Conservation (phyloP, 208 protist genomes). For the Crithidia expoeki region DNA sequence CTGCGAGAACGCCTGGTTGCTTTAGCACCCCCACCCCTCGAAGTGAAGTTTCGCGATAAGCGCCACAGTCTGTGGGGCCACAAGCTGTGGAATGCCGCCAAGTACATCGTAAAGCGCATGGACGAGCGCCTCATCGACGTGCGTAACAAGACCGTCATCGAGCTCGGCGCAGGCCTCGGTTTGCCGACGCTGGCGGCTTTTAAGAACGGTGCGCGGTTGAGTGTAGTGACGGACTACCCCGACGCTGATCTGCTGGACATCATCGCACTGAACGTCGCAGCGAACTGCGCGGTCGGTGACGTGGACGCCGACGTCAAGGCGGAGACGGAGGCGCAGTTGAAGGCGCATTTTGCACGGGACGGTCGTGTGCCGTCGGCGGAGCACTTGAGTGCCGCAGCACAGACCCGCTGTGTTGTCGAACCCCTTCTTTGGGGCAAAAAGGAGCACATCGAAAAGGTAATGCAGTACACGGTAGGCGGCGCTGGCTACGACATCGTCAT, state of each 20-base stretch:
- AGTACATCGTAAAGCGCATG: constrained; percentile 90
- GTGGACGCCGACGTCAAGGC: constrained; percentile 51
- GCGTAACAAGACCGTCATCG: constrained; percentile 69
- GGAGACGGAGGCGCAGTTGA: constrained; percentile 18
- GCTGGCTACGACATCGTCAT: constrained; percentile 82
- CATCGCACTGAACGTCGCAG: constrained; percentile 70
- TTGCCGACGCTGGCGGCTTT: constrained; percentile 76
- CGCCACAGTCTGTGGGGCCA: constrained; percentile 90
- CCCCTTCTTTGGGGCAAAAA: constrained; percentile 86
- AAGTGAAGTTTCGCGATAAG: constrained; percentile 76
- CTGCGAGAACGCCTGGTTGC: constrained; percentile 26
- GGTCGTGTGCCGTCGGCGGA: constrained; percentile 12
- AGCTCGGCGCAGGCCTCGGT: constrained; percentile 88
- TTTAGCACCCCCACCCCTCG: constrained; percentile 35
- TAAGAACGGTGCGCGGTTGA: constrained; percentile 67
- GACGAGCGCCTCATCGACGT: constrained; percentile 76
- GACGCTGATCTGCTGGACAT: constrained; percentile 79
- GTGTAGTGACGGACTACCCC: constrained; percentile 87
- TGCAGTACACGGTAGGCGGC: constrained; percentile 57
- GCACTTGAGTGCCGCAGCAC: constrained; percentile 10
- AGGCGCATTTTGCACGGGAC: constrained; percentile 9
- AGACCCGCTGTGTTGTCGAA: constrained; percentile 54
- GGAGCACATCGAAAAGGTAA: constrained; percentile 66
- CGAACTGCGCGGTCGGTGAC: constrained; percentile 57
- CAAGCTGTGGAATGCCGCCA: constrained; percentile 87